Conservation (phyloP, 2,329 filamentous ascomycete genomes). For the Exophiala aquamarina region DNA sequence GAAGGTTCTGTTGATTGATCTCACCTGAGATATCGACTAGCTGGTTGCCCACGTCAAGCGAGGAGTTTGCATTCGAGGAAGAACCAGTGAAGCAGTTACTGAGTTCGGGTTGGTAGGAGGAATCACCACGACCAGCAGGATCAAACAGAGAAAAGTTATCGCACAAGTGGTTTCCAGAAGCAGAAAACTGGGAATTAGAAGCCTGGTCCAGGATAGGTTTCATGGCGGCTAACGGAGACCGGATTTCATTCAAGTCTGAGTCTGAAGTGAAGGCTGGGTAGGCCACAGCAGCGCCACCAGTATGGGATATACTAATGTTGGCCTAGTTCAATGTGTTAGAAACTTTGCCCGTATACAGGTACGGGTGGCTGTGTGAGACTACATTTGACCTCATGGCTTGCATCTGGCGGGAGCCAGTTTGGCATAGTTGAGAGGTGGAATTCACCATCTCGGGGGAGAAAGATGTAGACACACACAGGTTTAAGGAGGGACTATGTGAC, state of each 20-base stretch:
- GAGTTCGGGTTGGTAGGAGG: constrained; percentile 4
- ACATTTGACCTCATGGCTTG: constrained; percentile 15
- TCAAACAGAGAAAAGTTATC: constrained; percentile 5
- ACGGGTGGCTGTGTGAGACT: constrained; percentile 17
- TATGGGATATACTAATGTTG: constrained; percentile 14
- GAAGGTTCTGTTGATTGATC: constrained; percentile 9
- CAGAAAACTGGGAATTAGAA: constrained; percentile 7
- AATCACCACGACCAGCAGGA: neutral
- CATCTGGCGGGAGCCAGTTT: neutral
- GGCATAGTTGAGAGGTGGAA: constrained; percentile 4
- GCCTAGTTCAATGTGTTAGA: constrained; percentile 16
- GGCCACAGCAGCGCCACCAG: constrained; percentile 16
- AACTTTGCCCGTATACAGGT: neutral
- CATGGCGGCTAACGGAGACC: constrained; percentile 16
- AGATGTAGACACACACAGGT: too few relatives aligned
- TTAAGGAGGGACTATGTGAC: too few relatives aligned
- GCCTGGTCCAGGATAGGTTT: constrained; percentile 8
- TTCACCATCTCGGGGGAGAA: constrained; percentile 1
- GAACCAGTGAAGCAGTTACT: constrained; percentile 10
- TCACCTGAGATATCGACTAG: constrained; percentile 7
- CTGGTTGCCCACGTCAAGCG: constrained; percentile 1
- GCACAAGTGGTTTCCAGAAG: constrained; percentile 4
- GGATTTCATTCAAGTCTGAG: constrained; percentile 18
- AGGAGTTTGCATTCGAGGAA: constrained; percentile 5
- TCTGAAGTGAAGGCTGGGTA: constrained; percentile 16